Conservation (phyloP, 305 asterid genomes). For the Solanum hybrid region DNA sequence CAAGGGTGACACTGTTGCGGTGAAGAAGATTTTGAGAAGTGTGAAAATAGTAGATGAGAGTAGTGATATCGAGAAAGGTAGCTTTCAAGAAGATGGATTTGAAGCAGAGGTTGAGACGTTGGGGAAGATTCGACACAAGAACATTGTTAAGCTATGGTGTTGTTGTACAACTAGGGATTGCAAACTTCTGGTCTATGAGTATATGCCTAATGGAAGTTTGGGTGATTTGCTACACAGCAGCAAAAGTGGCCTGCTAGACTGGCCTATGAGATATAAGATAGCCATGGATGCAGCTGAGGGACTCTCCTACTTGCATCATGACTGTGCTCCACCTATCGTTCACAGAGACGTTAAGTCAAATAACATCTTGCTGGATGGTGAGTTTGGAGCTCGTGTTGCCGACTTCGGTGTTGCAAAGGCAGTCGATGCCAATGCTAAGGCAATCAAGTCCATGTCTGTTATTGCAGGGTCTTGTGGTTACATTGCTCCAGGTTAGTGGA, state of each 20-base stretch:
- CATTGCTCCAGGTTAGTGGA: slow-evolving; percentile 82
- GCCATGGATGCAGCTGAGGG: slow-evolving; percentile 96
- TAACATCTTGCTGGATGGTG: slow-evolving; percentile 71
- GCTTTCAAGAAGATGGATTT: slow-evolving; percentile 39
- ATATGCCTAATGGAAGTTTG: slow-evolving; percentile 90
- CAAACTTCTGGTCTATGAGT: slow-evolving; percentile 87
- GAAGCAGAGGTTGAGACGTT: slow-evolving; percentile 81
- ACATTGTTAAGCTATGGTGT: slow-evolving; percentile 88
- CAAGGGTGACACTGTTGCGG: slow-evolving; percentile 76
- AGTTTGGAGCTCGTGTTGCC: slow-evolving; percentile 80
- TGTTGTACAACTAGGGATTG: slow-evolving; percentile 69
- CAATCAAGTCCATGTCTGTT: slow-evolving; percentile 68
- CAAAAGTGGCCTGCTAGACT: slow-evolving; percentile 64
- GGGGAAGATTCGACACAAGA: slow-evolving; percentile 93
- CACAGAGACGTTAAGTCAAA: slow-evolving; percentile 91
- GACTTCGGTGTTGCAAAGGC: slow-evolving; percentile 92
- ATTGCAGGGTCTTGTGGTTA: slow-evolving; percentile 99
- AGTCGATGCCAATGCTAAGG: slow-evolving; percentile 50
- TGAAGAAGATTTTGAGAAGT: slow-evolving; percentile 72
- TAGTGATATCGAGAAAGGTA: slow-evolving; percentile 66
- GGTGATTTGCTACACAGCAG: slow-evolving; percentile 89
- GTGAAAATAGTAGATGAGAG: slow-evolving; percentile 39
- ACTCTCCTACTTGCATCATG: slow-evolving; percentile 84
- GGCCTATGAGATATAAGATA: slow-evolving; percentile 81
- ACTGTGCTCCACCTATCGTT: slow-evolving; percentile 75